Conservation (phyloP, 768 basidiomycete species). For the Mycena indigotica region DNA sequence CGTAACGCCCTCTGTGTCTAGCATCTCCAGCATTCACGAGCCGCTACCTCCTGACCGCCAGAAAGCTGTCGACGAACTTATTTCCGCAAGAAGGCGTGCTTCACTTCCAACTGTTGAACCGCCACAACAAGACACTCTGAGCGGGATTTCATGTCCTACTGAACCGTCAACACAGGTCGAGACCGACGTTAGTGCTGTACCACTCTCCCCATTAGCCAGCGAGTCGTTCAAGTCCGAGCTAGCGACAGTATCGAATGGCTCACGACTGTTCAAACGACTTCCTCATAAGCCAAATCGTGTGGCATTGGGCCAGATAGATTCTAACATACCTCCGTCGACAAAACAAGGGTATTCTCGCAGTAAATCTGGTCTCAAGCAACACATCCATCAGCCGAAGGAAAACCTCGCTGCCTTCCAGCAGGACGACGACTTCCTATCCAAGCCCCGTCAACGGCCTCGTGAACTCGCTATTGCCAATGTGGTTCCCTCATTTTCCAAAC, state of each 20-base stretch:
- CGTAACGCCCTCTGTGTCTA: constrained; percentile 43
- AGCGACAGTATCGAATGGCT: constrained; percentile 10
- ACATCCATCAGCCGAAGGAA: neutral
- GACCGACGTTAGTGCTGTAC: constrained; percentile 4
- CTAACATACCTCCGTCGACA: constrained; percentile 3
- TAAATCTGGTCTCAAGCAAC: constrained; percentile 9
- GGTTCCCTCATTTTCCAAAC: constrained; percentile 23
- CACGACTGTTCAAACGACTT: constrained; percentile 14
- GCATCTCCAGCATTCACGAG: constrained; percentile 40
- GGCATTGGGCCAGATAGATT: constrained; percentile 16
- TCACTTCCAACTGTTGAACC: constrained; percentile 27
- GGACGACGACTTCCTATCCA: neutral
- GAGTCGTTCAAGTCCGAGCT: constrained; percentile 30
- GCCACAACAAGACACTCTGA: neutral
- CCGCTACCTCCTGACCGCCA: constrained; percentile 37
- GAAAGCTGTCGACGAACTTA: constrained; percentile 43
- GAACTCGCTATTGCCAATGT: constrained; percentile 18
- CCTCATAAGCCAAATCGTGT: constrained; percentile 14
- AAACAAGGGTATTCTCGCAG: neutral
- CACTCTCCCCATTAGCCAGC: constrained; percentile 32
- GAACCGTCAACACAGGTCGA: constrained; percentile 6
- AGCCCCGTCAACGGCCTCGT: constrained; percentile 6
- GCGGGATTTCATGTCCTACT: neutral
- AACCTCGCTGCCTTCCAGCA: neutral
- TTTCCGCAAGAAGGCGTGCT: constrained; percentile 23